phyloP scores from a whole-genome alignment of 2,329 filamentous ascomycete species.

The Penicillium sp. region DNA sequence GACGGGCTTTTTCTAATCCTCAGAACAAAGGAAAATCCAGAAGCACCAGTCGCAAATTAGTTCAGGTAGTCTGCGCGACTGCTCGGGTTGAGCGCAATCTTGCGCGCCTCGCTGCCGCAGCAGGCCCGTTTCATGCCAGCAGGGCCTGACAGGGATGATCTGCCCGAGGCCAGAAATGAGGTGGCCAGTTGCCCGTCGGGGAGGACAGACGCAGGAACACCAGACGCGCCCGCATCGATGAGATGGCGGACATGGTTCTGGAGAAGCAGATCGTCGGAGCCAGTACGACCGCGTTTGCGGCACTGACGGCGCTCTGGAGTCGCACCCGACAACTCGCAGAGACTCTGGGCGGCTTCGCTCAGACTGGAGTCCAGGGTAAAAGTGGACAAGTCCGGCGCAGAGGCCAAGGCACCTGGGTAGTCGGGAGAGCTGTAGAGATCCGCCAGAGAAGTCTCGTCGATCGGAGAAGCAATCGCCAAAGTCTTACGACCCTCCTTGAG shows the following conservation, averaged over 20 bases:
- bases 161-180: constrained; percentile 34
- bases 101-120: constrained; percentile 41
- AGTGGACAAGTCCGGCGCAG: constrained; percentile 37
- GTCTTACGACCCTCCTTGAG: constrained; percentile 41
- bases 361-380: constrained; percentile 37
- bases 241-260: constrained; percentile 44
- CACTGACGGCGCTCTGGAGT: constrained; percentile 30
- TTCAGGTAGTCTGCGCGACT: constrained; percentile 35
- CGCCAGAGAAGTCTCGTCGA: constrained; percentile 37
- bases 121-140: constrained; percentile 45
- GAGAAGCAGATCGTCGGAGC: constrained; percentile 40
- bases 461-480: constrained; percentile 39
- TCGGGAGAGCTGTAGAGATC: constrained; percentile 41
- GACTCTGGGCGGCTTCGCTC: constrained; percentile 43
- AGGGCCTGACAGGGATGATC: constrained; percentile 33
- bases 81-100: constrained; percentile 38
- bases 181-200: constrained; percentile 35
- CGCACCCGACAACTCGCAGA: constrained; percentile 44
- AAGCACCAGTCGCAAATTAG: constrained; percentile 11
- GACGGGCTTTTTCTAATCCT: constrained; percentile 33
- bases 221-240: constrained; percentile 31
- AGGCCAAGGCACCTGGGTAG: constrained; percentile 26
- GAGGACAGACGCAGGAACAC: constrained; percentile 28
- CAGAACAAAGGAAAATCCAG: constrained; percentile 24
- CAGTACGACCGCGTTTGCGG: constrained; percentile 44